Evolutionary conservation across 169 alveolate genomes (phyloP).

Genomic region (Plasmodium coatneyi): DNA sequence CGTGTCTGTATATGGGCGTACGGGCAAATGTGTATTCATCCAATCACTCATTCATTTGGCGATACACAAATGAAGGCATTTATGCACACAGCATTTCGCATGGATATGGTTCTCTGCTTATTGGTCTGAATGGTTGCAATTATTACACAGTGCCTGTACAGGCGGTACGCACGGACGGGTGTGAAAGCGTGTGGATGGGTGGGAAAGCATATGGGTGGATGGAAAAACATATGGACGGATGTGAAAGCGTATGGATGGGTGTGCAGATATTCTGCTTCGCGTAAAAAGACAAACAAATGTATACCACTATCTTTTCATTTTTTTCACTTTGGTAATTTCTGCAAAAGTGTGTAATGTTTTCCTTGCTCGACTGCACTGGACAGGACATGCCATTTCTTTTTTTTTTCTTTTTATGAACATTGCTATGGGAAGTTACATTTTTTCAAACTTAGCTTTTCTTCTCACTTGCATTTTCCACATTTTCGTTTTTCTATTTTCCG

Average conservation of each 20-base stretch:
- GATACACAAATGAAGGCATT: neutral
- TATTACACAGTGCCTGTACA: neutral
- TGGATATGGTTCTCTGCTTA: neutral
- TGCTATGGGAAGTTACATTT: conserved; percentile 3
- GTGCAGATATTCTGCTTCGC: neutral
- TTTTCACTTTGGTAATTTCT: neutral
- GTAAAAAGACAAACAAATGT: neutral
- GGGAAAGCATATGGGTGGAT: neutral
- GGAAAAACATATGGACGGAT: neutral
- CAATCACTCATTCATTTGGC: neutral
- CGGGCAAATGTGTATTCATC: neutral
- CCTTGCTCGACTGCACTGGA: conserved; percentile 5
- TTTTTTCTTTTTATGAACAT: conserved; percentile 13
- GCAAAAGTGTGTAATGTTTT: conserved; percentile 17
- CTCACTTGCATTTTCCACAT: neutral
- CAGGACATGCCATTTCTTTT: neutral
- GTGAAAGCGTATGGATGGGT: neutral
- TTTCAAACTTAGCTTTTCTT: conserved; percentile 16
- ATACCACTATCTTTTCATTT: neutral
- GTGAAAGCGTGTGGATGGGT: neutral
- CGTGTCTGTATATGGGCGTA: neutral
- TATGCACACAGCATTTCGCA: neutral
- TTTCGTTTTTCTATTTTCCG: neutral
- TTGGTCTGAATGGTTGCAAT: neutral
- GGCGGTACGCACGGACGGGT: neutral